Base-by-base conservation (phyloP, 495 filamentous ascomycete genomes). In the Penicillium argentinense region DNA sequence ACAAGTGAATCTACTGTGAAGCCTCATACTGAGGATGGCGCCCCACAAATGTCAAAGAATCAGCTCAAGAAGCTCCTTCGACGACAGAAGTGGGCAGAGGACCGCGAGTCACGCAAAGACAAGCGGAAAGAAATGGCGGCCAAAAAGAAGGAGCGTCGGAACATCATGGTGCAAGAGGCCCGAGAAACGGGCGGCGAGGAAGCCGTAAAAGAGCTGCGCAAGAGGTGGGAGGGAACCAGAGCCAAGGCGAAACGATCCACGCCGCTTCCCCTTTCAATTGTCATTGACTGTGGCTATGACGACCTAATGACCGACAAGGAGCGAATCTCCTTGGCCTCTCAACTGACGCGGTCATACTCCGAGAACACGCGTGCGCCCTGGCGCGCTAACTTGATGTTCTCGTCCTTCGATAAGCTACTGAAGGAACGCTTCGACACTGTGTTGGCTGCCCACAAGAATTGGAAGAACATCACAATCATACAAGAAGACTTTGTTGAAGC, bases 231-330 rank as follows among this genome's bases (percentile, higher is more conserved):
- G 40, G 43, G 54, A 18, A 56, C 57, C 1, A 47, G 45, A 32
- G 45, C 51, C 18, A 56, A 66, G 59, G 42, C 69, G 59, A 37
- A 48, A 26, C 62, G 59, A 42, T 69, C 72, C 19, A 64, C 71
- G 30, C 70, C 78, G 50, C 68, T 91, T 5, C 91, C 92, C 2
- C 65, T 97, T 5, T 78, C 88, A 0, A 58, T 97, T 53, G 69
- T 99, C 27, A 66, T 99, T 52, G 93, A 99, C 64, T 97, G 95
- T 63, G 83, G 87, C 49, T 99, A 92, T 53, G 89, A 99, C 53
- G 78, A 87, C 9, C 72, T 92, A 56, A 99, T 99, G 93, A 73
- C 69, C 21, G 82, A 87, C 0, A 81, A 85, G 42, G 95, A 99
- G 60, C 72, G 88, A 13, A 82, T 87, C 6, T 96, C 90, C 3